A percentile compares a stretch with the other conserved stretches of the same genome.
Evolutionary conservation across 768 basidiomycete genomes (phyloP).

Genomic region (Trametes coccinea): DNA sequence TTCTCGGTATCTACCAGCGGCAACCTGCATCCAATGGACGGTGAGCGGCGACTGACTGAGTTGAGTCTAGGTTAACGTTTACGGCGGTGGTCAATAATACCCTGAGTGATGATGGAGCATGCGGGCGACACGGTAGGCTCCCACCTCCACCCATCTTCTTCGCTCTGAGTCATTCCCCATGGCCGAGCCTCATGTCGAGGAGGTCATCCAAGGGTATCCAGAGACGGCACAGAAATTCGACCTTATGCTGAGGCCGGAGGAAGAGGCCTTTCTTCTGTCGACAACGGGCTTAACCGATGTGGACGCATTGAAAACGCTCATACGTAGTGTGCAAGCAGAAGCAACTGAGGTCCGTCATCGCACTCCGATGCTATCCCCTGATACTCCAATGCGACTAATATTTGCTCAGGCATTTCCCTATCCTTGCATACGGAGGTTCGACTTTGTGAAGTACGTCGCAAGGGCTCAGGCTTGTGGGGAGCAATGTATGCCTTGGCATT

Average conservation of each 20-base stretch:
- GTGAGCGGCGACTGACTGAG: no score
- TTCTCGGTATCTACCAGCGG: no score
- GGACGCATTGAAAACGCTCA: neutral
- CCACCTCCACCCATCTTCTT: neutral
- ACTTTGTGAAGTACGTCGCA: conserved; percentile 25
- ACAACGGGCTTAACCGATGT: neutral
- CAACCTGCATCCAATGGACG: no score
- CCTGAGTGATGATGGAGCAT: no score
- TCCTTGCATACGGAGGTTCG: conserved; percentile 33
- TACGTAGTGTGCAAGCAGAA: neutral
- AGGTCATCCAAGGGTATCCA: neutral
- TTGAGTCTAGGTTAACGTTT: no score
- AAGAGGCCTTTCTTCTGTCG: neutral
- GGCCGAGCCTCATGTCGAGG: neutral
- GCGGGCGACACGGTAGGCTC: no score
- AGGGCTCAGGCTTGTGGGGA: no score
- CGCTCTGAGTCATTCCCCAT: neutral
- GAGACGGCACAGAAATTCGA: neutral
- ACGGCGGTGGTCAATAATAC: no score
- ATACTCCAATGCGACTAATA: neutral
- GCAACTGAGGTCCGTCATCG: neutral
- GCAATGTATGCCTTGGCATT: neutral
- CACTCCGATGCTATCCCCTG: neutral
- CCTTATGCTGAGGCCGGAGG: neutral
- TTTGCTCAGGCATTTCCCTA: conserved; percentile 31